Conservation (phyloP, 2,329 filamentous ascomycete genomes). For the Fusarium albosuccineum region DNA sequence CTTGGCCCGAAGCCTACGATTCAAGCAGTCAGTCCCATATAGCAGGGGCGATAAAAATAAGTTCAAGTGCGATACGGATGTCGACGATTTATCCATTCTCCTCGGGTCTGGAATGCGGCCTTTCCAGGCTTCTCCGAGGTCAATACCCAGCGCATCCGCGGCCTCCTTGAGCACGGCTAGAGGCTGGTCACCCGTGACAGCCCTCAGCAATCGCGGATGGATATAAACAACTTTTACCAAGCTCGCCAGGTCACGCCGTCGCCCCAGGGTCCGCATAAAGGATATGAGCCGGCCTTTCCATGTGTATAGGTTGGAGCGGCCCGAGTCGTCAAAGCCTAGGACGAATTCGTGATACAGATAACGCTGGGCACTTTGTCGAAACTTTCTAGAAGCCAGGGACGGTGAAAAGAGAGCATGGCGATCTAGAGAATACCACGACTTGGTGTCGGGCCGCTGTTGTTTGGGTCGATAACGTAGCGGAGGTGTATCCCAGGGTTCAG, state of each 20-base stretch:
- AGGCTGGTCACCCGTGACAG: background rate
- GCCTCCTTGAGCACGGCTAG: slow-evolving; percentile 2
- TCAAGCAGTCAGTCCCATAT: background rate
- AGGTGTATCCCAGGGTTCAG: slow-evolving; percentile 12
- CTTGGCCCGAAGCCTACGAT: background rate
- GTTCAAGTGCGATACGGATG: background rate
- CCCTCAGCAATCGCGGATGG: slow-evolving; percentile 1
- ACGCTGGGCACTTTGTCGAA: slow-evolving; percentile 14
- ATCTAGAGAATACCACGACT: slow-evolving; percentile 17
- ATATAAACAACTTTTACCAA: slow-evolving; percentile 9
- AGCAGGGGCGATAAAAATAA: background rate
- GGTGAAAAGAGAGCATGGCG: slow-evolving; percentile 17
- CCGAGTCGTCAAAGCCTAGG: slow-evolving; percentile 13
- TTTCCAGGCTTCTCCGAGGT: slow-evolving; percentile 11
- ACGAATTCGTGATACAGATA: slow-evolving; percentile 20
- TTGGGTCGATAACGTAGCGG: background rate
- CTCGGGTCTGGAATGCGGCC: background rate
- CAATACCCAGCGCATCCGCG: slow-evolving; percentile 11
- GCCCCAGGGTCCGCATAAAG: slow-evolving; percentile 8
- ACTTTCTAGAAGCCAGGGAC: slow-evolving; percentile 7
- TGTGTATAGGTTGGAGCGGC: slow-evolving; percentile 5
- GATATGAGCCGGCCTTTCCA: slow-evolving; percentile 19
- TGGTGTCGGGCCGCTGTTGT: background rate
- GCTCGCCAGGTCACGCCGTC: slow-evolving; percentile 11
- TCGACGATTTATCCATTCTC: background rate